phyloP scores from a whole-genome alignment of 257 asterid genomes.

The Solanum tacnaense region DNA sequence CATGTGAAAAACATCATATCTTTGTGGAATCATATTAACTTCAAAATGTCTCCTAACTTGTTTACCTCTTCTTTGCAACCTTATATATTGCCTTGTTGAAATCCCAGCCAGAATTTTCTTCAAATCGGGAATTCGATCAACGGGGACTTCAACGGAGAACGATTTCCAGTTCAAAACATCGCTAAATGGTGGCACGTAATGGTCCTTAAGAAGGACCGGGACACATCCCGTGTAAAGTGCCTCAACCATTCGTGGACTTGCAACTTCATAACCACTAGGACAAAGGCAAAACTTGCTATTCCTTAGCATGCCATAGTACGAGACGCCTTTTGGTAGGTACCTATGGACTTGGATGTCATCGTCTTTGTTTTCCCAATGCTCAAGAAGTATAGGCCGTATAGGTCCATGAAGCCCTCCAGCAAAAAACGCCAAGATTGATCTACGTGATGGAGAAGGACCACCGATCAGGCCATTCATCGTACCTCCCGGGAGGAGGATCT shows the following conservation, averaged over 20 bases:
- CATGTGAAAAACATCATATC: slow-evolving; percentile 84
- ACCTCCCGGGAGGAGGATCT: slow-evolving; percentile 61
- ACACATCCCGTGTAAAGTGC: slow-evolving; percentile 68
- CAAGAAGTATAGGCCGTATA: slow-evolving; percentile 56
- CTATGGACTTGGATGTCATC: slow-evolving; percentile 46
- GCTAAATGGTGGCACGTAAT: slow-evolving; percentile 60
- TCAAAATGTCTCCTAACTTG: slow-evolving; percentile 60
- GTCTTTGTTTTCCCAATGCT: slow-evolving; percentile 80
- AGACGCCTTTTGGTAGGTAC: slow-evolving; percentile 53
- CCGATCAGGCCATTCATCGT: slow-evolving; percentile 55
- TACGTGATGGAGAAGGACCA: slow-evolving; percentile 63
- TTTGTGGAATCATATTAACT: slow-evolving; percentile 51
- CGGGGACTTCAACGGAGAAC: slow-evolving; percentile 41
- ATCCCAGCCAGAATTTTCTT: slow-evolving; percentile 52
- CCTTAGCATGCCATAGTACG: slow-evolving; percentile 51
- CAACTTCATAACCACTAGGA: slow-evolving; percentile 78
- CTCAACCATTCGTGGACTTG: slow-evolving; percentile 82
- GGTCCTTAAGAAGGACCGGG: slow-evolving; percentile 55
- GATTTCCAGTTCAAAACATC: slow-evolving; percentile 67
- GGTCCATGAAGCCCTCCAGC: slow-evolving; percentile 92
- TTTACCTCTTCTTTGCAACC: slow-evolving; percentile 65
- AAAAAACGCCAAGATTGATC: slow-evolving; percentile 53
- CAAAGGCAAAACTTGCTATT: slow-evolving; percentile 70
- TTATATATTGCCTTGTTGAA: slow-evolving; percentile 51
- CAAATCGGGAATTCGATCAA: slow-evolving; percentile 42